Evolutionary conservation across 2,329 filamentous ascomycete genomes (phyloP).

Genomic region (Colletotrichum cordylinicola): DNA sequence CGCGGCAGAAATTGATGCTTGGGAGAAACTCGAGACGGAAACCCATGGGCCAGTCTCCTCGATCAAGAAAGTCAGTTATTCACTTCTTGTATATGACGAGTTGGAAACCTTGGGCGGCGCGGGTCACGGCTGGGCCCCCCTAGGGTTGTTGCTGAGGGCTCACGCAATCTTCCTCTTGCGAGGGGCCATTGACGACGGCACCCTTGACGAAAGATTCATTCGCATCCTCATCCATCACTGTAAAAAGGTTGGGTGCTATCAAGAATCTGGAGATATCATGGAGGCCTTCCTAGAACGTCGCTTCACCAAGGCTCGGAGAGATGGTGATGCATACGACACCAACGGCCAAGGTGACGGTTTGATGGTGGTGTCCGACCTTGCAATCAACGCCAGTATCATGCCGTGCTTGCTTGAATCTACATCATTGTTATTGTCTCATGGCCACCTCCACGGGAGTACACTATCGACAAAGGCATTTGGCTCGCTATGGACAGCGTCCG

Average conservation of each 20-base stretch:
- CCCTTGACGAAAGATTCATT: conserved; percentile 46
- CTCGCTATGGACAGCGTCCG: conserved; percentile 5
- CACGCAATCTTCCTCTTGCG: conserved; percentile 50
- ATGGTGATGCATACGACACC: not conserved
- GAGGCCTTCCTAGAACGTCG: conserved; percentile 36
- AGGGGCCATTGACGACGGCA: conserved; percentile 45
- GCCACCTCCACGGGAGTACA: not conserved
- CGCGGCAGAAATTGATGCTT: conserved; percentile 49
- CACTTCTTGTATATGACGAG: conserved; percentile 53
- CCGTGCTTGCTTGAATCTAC: not conserved
- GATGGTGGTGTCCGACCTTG: conserved; percentile 35
- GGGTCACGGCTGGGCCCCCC: conserved; percentile 49
- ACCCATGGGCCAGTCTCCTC: conserved; percentile 39
- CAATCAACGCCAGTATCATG: not conserved
- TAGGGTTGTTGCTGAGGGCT: conserved; percentile 50
- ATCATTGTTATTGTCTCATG: not conserved
- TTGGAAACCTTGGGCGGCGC: conserved; percentile 49
- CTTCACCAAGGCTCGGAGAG: conserved; percentile 37
- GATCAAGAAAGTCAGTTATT: conserved; percentile 41
- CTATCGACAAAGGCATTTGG: not conserved
- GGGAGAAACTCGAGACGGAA: conserved; percentile 43
- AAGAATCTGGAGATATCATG: conserved; percentile 49
- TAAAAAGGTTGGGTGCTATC: conserved; percentile 34
- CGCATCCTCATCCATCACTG: conserved; percentile 48
- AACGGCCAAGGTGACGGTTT: conserved; percentile 23